Percentiles rank a stretch among this genome's conserved stretches.
Evolutionary conservation across 345 rosid species (phyloP).

Genomic region (Laguncularia racemosa): DNA sequence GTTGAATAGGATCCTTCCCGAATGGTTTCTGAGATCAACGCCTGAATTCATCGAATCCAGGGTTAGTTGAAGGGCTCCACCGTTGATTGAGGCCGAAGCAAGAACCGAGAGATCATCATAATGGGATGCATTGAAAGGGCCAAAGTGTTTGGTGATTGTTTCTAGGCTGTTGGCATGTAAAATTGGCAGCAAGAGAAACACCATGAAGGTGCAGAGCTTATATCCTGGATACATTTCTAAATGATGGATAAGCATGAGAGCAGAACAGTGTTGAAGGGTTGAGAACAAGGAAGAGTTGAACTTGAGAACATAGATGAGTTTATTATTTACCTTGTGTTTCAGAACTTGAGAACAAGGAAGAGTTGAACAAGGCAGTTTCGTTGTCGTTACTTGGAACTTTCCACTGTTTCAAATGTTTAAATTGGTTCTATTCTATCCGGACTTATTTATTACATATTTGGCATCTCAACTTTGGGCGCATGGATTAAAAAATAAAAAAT

Average conservation of each 20-base stretch:
- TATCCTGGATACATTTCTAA: not conserved
- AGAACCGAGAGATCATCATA: conserved; percentile 14
- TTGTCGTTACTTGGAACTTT: too few relatives aligned
- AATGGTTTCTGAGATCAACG: conserved; percentile 18
- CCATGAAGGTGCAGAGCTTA: conserved; percentile 6
- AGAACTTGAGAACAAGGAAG: too few relatives aligned
- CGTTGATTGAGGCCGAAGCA: conserved; percentile 23
- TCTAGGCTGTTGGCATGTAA: not conserved
- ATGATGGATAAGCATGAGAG: not conserved
- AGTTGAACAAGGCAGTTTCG: too few relatives aligned
- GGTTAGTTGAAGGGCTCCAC: conserved; percentile 40
- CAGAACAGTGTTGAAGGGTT: too few relatives aligned
- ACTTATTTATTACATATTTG: too few relatives aligned
- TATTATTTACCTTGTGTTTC: too few relatives aligned
- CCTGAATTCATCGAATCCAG: conserved; percentile 28
- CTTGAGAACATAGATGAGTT: too few relatives aligned
- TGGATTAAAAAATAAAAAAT: too few relatives aligned
- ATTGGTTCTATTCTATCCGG: too few relatives aligned
- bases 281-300: too few relatives aligned
- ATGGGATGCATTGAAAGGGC: conserved; percentile 24
- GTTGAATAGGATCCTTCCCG: conserved; percentile 34
- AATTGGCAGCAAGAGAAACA: not conserved
- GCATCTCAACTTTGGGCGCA: too few relatives aligned
- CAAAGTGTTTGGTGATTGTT: conserved; percentile 3
- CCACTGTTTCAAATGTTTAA: too few relatives aligned